phyloP scores from a whole-genome alignment of 1,284 basidiomycete genomes.

The Heterobasidion occidentale region DNA sequence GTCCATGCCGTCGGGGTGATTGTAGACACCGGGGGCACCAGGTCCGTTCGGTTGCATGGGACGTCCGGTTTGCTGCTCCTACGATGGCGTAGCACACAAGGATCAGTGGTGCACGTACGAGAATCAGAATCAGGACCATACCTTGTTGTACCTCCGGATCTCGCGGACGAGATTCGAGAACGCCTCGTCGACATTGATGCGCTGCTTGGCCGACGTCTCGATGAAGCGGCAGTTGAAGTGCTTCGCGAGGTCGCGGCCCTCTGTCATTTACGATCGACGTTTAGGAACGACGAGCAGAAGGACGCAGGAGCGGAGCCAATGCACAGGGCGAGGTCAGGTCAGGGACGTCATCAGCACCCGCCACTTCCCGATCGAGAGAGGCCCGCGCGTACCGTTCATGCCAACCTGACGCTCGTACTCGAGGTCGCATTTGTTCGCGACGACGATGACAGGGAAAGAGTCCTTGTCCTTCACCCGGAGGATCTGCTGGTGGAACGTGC shows the following conservation, averaged over 20 bases:
- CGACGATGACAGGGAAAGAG: slow-evolving; percentile 95
- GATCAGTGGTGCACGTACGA: background rate
- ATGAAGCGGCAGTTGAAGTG: slow-evolving; percentile 97
- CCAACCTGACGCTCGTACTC: slow-evolving; percentile 98
- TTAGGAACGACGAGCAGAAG: background rate
- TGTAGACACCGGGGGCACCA: slow-evolving; percentile 39
- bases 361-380: background rate
- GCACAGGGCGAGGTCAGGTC: no score
- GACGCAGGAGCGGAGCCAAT: background rate
- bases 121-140: slow-evolving; percentile 16
- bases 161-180: slow-evolving; percentile 95
- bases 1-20: slow-evolving; percentile 36
- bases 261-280: slow-evolving; percentile 31
- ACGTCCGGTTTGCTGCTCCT: slow-evolving; percentile 60
- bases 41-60: slow-evolving; percentile 40
- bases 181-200: slow-evolving; percentile 99
- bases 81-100: background rate
- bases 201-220: slow-evolving; percentile 97
- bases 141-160: slow-evolving; percentile 96
- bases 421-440: slow-evolving; percentile 98
- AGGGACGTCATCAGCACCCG: slow-evolving; percentile 1
- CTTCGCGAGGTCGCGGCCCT: slow-evolving; percentile 96
- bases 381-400: slow-evolving; percentile 71
- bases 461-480: slow-evolving; percentile 96
- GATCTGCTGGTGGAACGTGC: slow-evolving; percentile 97